phyloP scores from a whole-genome alignment of 306 rosid species.

The Cyclanthera cordifolia region DNA sequence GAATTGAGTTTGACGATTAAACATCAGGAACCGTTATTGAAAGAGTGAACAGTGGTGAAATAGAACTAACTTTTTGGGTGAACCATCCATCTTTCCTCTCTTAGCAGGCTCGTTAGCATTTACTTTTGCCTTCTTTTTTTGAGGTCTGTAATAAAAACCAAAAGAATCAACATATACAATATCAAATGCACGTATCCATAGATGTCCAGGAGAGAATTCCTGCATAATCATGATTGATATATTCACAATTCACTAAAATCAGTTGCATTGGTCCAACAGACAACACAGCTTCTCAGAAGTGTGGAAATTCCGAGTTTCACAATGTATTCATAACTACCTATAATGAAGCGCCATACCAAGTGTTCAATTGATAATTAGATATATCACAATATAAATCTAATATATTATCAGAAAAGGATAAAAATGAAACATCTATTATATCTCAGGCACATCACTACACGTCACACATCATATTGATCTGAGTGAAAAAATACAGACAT shows the following conservation, averaged over 20 bases:
- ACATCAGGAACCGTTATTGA: neutral
- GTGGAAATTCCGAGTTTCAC: neutral
- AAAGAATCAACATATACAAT: neutral
- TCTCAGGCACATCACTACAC: no score
- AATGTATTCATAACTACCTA: no score
- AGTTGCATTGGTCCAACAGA: neutral
- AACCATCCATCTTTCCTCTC: conserved; percentile 35
- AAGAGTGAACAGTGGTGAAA: neutral
- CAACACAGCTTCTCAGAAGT: neutral
- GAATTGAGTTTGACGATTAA: conserved; percentile 18
- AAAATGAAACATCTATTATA: no score
- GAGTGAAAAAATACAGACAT: no score
- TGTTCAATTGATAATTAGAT: neutral
- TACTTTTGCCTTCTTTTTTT: conserved; percentile 48
- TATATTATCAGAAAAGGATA: no score
- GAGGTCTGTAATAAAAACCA: conserved; percentile 31
- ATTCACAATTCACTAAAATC: neutral
- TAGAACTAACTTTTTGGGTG: conserved; percentile 43
- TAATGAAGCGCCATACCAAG: no score
- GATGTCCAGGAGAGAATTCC: no score
- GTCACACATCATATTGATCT: no score
- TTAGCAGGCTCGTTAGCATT: conserved; percentile 29
- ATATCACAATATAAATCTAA: neutral
- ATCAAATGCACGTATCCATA: no score
- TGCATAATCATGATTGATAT: neutral